Base-by-base conservation (phyloP, 2,329 filamentous ascomycete genomes). In the Rhynchosporium secalis region DNA sequence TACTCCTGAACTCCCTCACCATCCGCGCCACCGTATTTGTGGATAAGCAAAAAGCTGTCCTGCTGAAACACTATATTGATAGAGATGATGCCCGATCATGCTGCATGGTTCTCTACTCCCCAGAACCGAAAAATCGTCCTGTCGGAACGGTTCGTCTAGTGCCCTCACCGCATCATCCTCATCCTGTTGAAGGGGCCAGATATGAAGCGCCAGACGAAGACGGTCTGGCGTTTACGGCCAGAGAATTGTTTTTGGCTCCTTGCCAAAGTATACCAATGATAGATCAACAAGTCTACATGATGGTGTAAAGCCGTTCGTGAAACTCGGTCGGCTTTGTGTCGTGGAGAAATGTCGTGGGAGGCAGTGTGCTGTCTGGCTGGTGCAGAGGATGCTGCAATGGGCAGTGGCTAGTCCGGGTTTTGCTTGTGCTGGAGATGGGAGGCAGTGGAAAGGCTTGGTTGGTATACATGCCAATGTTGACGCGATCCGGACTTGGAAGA, bases 241-340 rank as follows among this genome's bases (percentile, higher is more conserved):
- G 47, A 9, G 49, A 46, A 12, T 15, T 64, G 7, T 66, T 66
- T 12, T 51, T 31, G 15, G n/a, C 49, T 1, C 59, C 3, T 46
- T 65, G 10, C 69, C 33, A 63, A 65, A 5, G 61, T 72, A 45
- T 45, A 66, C 69, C 41, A 61, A 61, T 47, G 71, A 69, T 63
- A 65, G 58, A 51, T 65, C 75, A 56, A 85, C 81, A 51, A 80
- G 76, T 56, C 77, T 81, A 68, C 83, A 85, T 73, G 81, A 89
- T 70, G 83, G 82, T 5, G 72, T 78, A 47, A 91, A 96, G 72
- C 86, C 90, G 0, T 96, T 94, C 75, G 80, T 96, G 66, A 96
- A 94, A 77, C 76, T 97, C 2, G 91, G 91, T 9, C 84, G 92
- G 1, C 78, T 97, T 28, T 90, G 91, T 0, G 88, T 95, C 0